phyloP scores from a whole-genome alignment of 176 grass and related monocot genomes.

The Bolboschoenus planiculmis region DNA sequence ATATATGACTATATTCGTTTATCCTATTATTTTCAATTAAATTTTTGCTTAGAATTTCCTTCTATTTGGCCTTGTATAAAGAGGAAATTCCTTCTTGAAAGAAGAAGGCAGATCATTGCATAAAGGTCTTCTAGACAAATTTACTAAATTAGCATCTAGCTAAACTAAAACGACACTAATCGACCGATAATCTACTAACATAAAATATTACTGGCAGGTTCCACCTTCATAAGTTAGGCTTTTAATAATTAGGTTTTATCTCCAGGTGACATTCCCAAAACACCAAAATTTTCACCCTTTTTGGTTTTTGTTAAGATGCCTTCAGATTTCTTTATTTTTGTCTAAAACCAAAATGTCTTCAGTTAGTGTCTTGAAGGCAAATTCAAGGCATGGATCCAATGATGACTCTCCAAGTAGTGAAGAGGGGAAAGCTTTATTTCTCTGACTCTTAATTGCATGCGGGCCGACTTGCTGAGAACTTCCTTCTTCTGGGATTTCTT shows the following conservation, averaged over 20 bases:
- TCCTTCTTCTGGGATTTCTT: not conserved
- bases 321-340: not conserved
- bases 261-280: not conserved
- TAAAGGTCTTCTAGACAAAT: not conserved
- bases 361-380: slow-evolving; percentile 28
- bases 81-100: not conserved
- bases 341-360: slow-evolving; percentile 4
- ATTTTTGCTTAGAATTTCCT: not conserved
- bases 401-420: slow-evolving; percentile 11
- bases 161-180: not conserved
- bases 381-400: slow-evolving; percentile 30
- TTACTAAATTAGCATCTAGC: not conserved
- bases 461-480: not conserved
- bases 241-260: not conserved
- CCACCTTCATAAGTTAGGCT: not conserved
- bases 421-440: not conserved
- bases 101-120: not conserved
- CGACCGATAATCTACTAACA: not conserved
- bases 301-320: not conserved
- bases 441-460: not conserved
- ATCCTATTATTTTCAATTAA: not conserved
- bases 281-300: not conserved
- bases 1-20: not conserved
- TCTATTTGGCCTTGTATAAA: not conserved
- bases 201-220: not conserved